phyloP scores from a whole-genome alignment of 2,329 filamentous ascomycete genomes.

The Claviceps africana region DNA sequence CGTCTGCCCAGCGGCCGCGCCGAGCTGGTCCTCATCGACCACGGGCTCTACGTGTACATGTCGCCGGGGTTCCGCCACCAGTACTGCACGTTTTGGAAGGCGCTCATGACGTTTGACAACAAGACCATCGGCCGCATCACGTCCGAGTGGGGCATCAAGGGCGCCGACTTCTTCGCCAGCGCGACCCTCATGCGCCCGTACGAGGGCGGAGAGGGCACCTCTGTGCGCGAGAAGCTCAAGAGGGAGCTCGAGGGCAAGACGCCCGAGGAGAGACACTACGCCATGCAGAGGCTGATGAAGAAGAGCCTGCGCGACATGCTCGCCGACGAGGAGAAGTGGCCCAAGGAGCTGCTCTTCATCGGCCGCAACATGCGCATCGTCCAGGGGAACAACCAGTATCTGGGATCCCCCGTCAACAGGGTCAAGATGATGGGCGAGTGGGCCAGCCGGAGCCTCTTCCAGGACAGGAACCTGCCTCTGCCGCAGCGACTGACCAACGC shows the following conservation, averaged over 20 bases:
- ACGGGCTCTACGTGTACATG: conserved; percentile 93
- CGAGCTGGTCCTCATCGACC: conserved; percentile 91
- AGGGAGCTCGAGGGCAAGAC: conserved; percentile 44
- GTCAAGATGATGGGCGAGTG: conserved; percentile 89
- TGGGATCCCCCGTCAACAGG: conserved; percentile 79
- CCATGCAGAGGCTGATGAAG: conserved; percentile 78
- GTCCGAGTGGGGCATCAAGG: conserved; percentile 71
- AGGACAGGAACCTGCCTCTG: conserved; percentile 51
- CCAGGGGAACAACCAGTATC: conserved; percentile 82
- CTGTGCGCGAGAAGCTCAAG: conserved; percentile 50
- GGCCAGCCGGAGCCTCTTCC: conserved; percentile 72
- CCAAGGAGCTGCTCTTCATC: conserved; percentile 82
- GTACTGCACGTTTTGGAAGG: conserved; percentile 87
- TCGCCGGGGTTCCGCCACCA: conserved; percentile 67
- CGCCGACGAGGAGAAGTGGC: conserved; percentile 76
- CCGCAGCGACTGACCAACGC: conserved; percentile 52
- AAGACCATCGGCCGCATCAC: conserved; percentile 60
- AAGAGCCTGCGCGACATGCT: conserved; percentile 55
- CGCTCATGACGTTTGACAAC: conserved; percentile 88
- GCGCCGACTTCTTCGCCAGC: conserved; percentile 80
- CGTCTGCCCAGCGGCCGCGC: conserved; percentile 67
- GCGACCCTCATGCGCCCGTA: conserved; percentile 86
- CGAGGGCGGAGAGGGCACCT: conserved; percentile 58
- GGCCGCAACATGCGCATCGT: conserved; percentile 86
- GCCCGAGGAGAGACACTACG: conserved; percentile 63